These are phyloP conservation scores for Boletellus ananas DNA, from an alignment of 768 basidiomycete species.

Conservation along the genomic window DNA sequence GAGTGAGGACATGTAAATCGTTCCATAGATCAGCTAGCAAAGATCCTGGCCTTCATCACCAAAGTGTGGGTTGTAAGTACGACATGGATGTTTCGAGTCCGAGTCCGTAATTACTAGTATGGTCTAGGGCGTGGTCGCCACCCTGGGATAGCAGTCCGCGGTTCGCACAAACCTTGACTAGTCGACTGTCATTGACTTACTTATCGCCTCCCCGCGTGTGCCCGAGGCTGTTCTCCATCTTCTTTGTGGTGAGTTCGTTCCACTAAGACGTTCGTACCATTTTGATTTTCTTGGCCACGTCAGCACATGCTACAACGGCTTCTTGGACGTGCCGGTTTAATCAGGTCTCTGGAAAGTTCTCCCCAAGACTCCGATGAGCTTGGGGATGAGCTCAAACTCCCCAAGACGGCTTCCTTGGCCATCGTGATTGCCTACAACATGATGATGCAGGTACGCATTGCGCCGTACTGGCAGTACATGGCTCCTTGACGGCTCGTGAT, in stretches of 20 bases:
- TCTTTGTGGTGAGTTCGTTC: neutral
- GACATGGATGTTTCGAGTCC: no score
- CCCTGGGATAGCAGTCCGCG: no score
- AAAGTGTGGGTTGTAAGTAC: no score
- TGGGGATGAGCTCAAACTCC: constrained; percentile 44
- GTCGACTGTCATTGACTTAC: no score
- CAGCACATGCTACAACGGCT: constrained; percentile 7
- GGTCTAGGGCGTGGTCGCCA: no score
- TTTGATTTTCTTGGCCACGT: neutral
- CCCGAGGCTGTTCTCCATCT: neutral
- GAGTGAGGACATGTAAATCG: neutral
- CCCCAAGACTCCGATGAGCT: constrained; percentile 16
- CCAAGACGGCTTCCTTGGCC: constrained; percentile 41
- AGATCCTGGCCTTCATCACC: no score
- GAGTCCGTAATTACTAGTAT: no score
- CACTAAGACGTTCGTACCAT: neutral
- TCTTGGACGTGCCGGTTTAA: neutral
- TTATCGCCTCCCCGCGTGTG: neutral
- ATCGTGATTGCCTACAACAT: constrained; percentile 44
- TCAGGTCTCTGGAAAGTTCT: neutral
- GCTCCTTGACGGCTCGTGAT: neutral
- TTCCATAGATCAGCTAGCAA: no score
- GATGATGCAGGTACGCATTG: constrained; percentile 41
- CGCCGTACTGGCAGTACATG: neutral
- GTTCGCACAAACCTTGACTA: no score